Conservation (phyloP, 139 green algal genomes). For the Haematococcus sp. region DNA sequence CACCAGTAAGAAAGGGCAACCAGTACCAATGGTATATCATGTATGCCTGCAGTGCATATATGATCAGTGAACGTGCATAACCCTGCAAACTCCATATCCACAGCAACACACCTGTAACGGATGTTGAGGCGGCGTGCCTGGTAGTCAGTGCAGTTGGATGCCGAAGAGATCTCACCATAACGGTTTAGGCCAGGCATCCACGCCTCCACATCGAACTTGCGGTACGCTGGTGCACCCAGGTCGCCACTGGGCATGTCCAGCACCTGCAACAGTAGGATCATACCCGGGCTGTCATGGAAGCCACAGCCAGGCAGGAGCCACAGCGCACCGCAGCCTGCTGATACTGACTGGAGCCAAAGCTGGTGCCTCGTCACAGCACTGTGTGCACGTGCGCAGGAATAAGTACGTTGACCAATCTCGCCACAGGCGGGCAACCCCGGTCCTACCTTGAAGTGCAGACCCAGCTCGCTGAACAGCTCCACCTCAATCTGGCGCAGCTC, state of each 20-base stretch:
- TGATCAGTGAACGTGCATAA: no score
- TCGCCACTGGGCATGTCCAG: conserved; percentile 96
- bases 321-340: background rate
- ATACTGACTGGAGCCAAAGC: background rate
- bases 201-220: conserved; percentile 93
- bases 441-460: conserved; percentile 92
- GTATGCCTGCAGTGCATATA: no score
- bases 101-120: conserved; percentile 39
- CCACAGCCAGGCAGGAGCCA: no score
- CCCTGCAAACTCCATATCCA: no score
- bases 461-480: conserved; percentile 88
- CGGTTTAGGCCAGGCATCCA: conserved; percentile 97
- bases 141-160: conserved; percentile 99
- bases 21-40: no score
- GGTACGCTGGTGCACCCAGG: conserved; percentile 93
- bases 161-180: conserved; percentile 94
- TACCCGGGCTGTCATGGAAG: no score
- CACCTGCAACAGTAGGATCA: conserved; percentile 38
- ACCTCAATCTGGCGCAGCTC: conserved; percentile 81
- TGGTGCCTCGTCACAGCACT: background rate
- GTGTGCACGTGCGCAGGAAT: no score
- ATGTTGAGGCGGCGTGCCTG: conserved; percentile 89
- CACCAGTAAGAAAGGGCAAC: no score
- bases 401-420: background rate
- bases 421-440: no score